Conservation (phyloP, 2,329 filamentous ascomycete genomes). For the Xylaria sp. region DNA sequence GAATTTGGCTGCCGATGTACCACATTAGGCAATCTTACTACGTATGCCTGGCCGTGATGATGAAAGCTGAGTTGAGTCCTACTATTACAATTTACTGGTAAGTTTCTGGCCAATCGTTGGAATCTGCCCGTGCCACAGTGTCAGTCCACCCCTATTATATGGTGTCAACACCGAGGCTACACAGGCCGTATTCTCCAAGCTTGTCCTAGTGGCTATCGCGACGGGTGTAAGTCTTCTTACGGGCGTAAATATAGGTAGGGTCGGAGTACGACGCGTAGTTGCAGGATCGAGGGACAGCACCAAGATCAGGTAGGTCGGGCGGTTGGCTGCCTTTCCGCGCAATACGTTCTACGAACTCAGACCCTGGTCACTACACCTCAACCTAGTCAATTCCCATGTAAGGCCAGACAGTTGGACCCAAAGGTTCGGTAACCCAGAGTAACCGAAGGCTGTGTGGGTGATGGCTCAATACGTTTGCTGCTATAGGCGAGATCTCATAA, state of each 20-base stretch:
- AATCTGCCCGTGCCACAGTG: slow-evolving; percentile 12
- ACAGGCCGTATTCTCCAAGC: slow-evolving; percentile 19
- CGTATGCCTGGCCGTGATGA: slow-evolving; percentile 7
- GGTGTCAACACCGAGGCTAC: slow-evolving; percentile 33
- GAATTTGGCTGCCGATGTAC: slow-evolving; percentile 8
- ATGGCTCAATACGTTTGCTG: slow-evolving; percentile 19
- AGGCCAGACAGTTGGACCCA: slow-evolving; percentile 36
- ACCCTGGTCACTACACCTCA: slow-evolving; percentile 23
- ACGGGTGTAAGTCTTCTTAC: slow-evolving; percentile 41
- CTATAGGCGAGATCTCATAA: slow-evolving; percentile 29
- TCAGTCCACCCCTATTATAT: slow-evolving; percentile 25
- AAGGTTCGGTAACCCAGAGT: slow-evolving; percentile 31
- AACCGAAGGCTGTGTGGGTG: slow-evolving; percentile 28
- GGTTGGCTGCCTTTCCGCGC: slow-evolving; percentile 47
- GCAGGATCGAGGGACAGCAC: slow-evolving; percentile 50
- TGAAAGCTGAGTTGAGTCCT: slow-evolving; percentile 31
- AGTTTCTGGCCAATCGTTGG: slow-evolving; percentile 15
- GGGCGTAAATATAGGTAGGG: slow-evolving; percentile 46
- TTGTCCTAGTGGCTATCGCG: slow-evolving; percentile 6
- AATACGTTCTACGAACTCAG: slow-evolving; percentile 38
- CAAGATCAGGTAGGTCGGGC: slow-evolving; percentile 50
- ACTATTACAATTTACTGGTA: slow-evolving; percentile 6
- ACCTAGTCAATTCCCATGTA: slow-evolving; percentile 20
- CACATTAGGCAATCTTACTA: slow-evolving; percentile 25
- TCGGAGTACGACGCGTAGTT: slow-evolving; percentile 47